Evolutionary conservation across 108 stramenopile species (phyloP).

Genomic region (Stephanodiscus minutulus): DNA sequence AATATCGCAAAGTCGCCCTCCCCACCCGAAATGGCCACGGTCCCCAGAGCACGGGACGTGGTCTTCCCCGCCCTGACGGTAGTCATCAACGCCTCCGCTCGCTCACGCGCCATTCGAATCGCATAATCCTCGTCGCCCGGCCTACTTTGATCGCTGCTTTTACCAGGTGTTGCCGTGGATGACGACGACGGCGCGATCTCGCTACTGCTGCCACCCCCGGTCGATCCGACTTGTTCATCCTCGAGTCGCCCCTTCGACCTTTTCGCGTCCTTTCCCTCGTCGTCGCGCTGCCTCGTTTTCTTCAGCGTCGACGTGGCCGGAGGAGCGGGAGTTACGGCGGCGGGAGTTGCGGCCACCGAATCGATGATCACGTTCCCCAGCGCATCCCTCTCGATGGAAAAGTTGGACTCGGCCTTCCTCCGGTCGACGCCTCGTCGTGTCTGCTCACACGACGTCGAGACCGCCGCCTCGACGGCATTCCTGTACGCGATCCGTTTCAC

Average conservation of each 20-base stretch:
- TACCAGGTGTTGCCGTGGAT: background rate
- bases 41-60: slow-evolving; percentile 26
- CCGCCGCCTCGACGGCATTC: slow-evolving; percentile 53
- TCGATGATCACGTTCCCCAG: slow-evolving; percentile 57
- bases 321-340: background rate
- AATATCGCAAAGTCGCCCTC: slow-evolving; percentile 67
- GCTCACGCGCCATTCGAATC: slow-evolving; percentile 34
- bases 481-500: slow-evolving; percentile 40
- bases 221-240: background rate
- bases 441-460: background rate
- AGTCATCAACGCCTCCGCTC: slow-evolving; percentile 45
- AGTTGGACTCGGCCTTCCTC: slow-evolving; percentile 22
- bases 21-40: slow-evolving; percentile 34
- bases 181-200: background rate
- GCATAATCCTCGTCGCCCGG: slow-evolving; percentile 47
- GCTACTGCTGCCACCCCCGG: background rate
- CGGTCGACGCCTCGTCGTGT: background rate
- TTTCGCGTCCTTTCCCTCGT: slow-evolving; percentile 1
- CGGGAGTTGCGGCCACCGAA: slow-evolving; percentile 20
- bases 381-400: slow-evolving; percentile 21
- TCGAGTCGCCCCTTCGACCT: slow-evolving; percentile 4
- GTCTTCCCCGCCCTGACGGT: slow-evolving; percentile 22
- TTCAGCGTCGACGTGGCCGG: background rate
- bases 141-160: background rate
- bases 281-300: background rate